These are phyloP conservation scores for Plasmopara halstedii DNA, from an alignment of 352 stramenopile species.

Conservation along the genomic window DNA sequence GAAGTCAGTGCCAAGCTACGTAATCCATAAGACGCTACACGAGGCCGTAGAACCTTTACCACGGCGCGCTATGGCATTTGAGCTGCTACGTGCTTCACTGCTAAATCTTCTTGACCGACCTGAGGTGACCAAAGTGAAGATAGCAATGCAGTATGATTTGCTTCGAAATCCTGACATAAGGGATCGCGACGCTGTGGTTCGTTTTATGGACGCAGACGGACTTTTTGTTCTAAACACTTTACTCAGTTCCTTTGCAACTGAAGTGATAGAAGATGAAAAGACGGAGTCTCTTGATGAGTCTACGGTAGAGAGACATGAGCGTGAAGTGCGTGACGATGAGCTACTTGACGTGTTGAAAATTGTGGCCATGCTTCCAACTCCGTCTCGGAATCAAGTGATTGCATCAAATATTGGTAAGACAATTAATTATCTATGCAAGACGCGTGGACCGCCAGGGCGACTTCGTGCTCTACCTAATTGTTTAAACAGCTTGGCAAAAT, in stretches of 20 bases:
- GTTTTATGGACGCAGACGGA: conserved; percentile 51
- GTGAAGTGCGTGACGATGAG: conserved; percentile 20
- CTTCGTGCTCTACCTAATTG: conserved; percentile 29
- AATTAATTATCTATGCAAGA: conserved; percentile 45
- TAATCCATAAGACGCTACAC: conserved; percentile 33
- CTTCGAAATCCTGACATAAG: conserved; percentile 54
- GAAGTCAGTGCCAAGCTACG: conserved; percentile 31
- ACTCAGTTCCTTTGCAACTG: conserved; percentile 27
- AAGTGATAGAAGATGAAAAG: conserved; percentile 19
- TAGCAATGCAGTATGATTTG: conserved; percentile 45
- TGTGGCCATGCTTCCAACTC: conserved; percentile 65
- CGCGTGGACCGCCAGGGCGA: conserved; percentile 27
- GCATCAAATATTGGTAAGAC: conserved; percentile 56
- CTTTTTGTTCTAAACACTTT: conserved; percentile 53
- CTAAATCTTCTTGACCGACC: conserved; percentile 44
- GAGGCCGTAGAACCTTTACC: conserved; percentile 29
- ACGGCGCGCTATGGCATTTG: conserved; percentile 42
- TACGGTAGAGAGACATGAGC: conserved; percentile 5
- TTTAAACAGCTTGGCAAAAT: conserved; percentile 47
- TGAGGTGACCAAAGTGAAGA: conserved; percentile 32
- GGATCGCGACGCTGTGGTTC: conserved; percentile 50
- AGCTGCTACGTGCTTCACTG: conserved; percentile 46
- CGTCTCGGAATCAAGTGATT: conserved; percentile 41
- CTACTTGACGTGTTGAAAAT: conserved; percentile 36
- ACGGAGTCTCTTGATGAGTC: conserved; percentile 9